A percentile compares a stretch with the other conserved stretches of the same genome.
Evolutionary conservation across 345 rosid species (phyloP).

Genomic region (Carallia brachiata): DNA sequence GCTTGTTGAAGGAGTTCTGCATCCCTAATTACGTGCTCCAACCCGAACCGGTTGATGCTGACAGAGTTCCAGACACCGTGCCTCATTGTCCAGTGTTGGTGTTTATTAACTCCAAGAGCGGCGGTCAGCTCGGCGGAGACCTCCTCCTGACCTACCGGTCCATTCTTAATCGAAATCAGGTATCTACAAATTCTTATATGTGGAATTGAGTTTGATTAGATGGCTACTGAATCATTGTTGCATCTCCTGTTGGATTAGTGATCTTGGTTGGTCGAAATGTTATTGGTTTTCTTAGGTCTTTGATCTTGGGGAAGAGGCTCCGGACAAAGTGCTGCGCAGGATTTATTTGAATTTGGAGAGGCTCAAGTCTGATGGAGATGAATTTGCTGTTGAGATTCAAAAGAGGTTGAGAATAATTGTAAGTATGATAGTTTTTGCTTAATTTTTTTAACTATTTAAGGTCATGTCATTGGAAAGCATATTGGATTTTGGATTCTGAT

Average conservation of each 20-base stretch:
- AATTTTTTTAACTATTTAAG: too few species aligned
- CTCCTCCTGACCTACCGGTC: slow-evolving; percentile 48
- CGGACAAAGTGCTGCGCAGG: slow-evolving; percentile 54
- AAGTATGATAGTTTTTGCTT: slow-evolving; percentile 22
- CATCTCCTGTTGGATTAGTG: slow-evolving; percentile 24
- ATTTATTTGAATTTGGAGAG: slow-evolving; percentile 61
- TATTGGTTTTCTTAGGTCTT: slow-evolving; percentile 3
- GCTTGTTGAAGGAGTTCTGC: neutral
- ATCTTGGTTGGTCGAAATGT: too few species aligned
- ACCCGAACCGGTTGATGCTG: neutral
- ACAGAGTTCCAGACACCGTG: neutral
- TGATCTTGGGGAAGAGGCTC: slow-evolving; percentile 69
- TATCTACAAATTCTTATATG: too few species aligned
- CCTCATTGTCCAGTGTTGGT: slow-evolving; percentile 51
- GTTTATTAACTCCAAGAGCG: slow-evolving; percentile 83
- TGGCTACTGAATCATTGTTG: slow-evolving; percentile 59
- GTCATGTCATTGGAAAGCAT: too few species aligned
- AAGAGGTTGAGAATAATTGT: slow-evolving; percentile 66
- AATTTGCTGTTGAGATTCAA: slow-evolving; percentile 44
- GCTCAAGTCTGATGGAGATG: slow-evolving; percentile 45
- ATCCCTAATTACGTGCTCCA: neutral
- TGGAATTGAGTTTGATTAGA: slow-evolving; percentile 51
- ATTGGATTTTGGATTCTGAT: too few species aligned
- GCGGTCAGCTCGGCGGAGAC: slow-evolving; percentile 67
- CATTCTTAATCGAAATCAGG: neutral